Evolutionary conservation across 345 rosid genomes (phyloP).

Genomic region (Aquilaria malaccensis): DNA sequence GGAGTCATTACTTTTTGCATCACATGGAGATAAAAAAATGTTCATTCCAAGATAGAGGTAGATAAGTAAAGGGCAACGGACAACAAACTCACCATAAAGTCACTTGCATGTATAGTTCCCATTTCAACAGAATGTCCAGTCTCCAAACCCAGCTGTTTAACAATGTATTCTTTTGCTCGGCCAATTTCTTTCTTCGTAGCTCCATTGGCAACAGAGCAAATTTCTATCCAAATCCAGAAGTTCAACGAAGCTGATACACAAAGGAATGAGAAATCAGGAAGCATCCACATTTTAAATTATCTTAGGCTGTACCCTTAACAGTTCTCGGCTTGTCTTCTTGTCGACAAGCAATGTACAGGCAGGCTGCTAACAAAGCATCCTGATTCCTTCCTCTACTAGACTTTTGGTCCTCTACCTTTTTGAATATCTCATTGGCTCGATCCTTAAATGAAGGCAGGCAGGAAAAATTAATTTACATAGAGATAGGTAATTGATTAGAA

Average conservation of each 20-base stretch:
- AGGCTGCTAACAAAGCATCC: conserved; percentile 36
- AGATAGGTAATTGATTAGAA: conserved; percentile 3
- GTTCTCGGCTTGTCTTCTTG: conserved; percentile 38
- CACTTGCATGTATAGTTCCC: conserved; percentile 28
- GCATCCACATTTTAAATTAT: conserved; percentile 14
- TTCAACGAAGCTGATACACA: neutral
- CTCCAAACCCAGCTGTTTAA: conserved; percentile 40
- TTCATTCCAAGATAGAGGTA: neutral
- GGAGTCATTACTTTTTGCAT: neutral
- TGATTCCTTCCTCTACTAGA: conserved; percentile 38
- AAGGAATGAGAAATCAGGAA: conserved; percentile 3
- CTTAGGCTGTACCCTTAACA: conserved; percentile 28
- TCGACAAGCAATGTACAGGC: conserved; percentile 38
- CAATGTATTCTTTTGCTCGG: conserved; percentile 44
- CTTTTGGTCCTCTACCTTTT: conserved; percentile 32
- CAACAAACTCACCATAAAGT: conserved; percentile 13
- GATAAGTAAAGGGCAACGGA: neutral
- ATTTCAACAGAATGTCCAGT: conserved; percentile 38
- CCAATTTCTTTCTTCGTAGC: conserved; percentile 43
- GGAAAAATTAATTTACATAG: conserved; percentile 3
- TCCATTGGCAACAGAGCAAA: conserved; percentile 16
- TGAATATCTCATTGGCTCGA: conserved; percentile 35
- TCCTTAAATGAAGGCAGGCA: conserved; percentile 8
- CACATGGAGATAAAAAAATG: neutral
- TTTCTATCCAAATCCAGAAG: conserved; percentile 5